Evolutionary conservation across 257 asterid species (phyloP), one percentile per base, ranked within the genome.

Genomic region (Eucommia ulmoides): DNA sequence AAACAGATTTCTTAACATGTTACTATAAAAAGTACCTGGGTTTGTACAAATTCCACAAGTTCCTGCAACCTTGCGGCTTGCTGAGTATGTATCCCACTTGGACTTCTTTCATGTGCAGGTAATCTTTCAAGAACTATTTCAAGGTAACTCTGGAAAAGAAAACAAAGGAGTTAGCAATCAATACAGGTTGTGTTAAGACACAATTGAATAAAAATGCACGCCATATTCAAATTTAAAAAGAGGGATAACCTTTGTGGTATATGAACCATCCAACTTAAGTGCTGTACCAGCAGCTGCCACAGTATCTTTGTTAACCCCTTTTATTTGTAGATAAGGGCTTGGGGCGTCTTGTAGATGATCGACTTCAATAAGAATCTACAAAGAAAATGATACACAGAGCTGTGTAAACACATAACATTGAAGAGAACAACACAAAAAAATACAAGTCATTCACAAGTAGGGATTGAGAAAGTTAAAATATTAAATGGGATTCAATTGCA

Each of bases 301-400:
- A 26, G 73, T 74, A 55, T 86, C 96, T 68, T 86, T 91, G 65
- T 83, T 73, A 41, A 74, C 82, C 54, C 96, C 95, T 74, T 91
- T 91, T 42, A 91, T 79, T 79, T 91, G 99, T 57, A 91, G 59
- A 72, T 83, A 91, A 66, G 99, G 83, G 62, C 64, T 86, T 3
- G 92, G 78, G 56, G 77, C 80, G 55, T 91, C 95, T 83, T 91
- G 99, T 42, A 86, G 64, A 74, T 83, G 99, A 79, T 91, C 96
- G 23, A 91, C 88, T 84, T 86, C 99, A 22, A 91, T 64, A 59
- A 91, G 96, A 76, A 91, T 81, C 99, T 91, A 50, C 4, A 68
- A 60, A 23, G 23, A 49, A 51, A 52, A 65, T 29, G 9, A 45
- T 20, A 3, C 35, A 20, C 5, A 33, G n/a, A n/a, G n/a, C n/a